These are phyloP conservation scores for Chionographis japonica DNA, from an alignment of 106 monocot species.

Conservation along the genomic window DNA sequence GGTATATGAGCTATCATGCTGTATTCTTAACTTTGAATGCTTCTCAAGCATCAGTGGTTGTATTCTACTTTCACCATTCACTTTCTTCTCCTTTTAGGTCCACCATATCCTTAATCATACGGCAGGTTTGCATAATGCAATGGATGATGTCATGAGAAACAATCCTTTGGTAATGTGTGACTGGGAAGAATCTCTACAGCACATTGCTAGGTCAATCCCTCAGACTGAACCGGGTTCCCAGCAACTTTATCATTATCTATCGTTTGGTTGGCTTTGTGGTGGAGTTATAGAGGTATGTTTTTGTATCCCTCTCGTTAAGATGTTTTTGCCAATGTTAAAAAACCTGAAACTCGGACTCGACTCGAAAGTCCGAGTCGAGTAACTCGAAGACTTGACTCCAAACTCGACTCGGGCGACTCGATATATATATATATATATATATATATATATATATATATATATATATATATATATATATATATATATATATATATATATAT, in stretches of 20 bases:
- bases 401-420: no score
- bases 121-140: constrained; percentile 82
- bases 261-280: constrained; percentile 99
- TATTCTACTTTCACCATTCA: background rate
- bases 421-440: no score
- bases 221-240: constrained; percentile 68
- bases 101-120: constrained; percentile 96
- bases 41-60: background rate
- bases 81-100: constrained; percentile 41
- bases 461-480: no score
- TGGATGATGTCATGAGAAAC: constrained; percentile 55
- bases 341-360: no score
- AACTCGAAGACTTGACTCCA: no score
- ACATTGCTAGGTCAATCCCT: constrained; percentile 51
- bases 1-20: constrained; percentile 22
- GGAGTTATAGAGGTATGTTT: constrained; percentile 81
- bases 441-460: no score
- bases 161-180: constrained; percentile 73
- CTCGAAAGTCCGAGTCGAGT: no score
- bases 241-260: constrained; percentile 88
- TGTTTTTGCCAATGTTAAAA: no score
- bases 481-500: no score
- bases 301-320: background rate
- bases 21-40: background rate
- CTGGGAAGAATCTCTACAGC: constrained; percentile 79